phyloP scores from a whole-genome alignment of 129 eudicot genomes.

The Pseudognaphalium luteoalbum region DNA sequence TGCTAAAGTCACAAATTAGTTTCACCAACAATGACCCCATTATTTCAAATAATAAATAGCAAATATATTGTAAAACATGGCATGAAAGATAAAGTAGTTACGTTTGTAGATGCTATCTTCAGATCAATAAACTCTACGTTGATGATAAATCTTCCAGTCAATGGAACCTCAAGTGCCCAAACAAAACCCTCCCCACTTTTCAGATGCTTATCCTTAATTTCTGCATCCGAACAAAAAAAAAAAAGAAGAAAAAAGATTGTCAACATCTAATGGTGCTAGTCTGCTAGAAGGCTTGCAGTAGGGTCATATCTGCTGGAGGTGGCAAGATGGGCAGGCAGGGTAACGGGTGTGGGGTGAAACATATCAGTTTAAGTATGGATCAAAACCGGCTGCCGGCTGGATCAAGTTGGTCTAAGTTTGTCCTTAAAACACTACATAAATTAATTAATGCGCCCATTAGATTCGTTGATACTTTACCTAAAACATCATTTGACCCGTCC shows the following conservation, averaged over 20 bases:
- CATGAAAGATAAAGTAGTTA: constrained; percentile 25
- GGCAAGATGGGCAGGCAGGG: neutral
- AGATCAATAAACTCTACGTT: constrained; percentile 94
- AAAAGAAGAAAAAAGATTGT: neutral
- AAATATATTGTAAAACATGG: neutral
- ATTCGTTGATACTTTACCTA: no score
- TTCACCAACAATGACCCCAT: constrained; percentile 16
- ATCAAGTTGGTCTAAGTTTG: neutral
- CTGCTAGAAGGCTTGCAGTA: neutral
- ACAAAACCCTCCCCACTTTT: constrained; percentile 69
- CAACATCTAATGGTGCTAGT: neutral
- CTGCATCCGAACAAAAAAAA: constrained; percentile 43
- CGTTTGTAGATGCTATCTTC: constrained; percentile 60
- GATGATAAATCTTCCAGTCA: constrained; percentile 79
- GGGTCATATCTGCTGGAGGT: neutral
- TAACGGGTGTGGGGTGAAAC: neutral
- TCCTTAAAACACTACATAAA: neutral
- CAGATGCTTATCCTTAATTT: constrained; percentile 66
- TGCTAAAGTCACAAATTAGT: constrained; percentile 24
- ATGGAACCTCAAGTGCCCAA: constrained; percentile 86
- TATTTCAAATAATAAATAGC: constrained; percentile 7
- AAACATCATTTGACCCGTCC: neutral
- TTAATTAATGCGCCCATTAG: neutral
- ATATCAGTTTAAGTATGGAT: neutral
- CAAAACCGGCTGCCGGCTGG: neutral